Conservation (phyloP, 768 basidiomycete genomes). For the Mycena olivaceomarginata region DNA sequence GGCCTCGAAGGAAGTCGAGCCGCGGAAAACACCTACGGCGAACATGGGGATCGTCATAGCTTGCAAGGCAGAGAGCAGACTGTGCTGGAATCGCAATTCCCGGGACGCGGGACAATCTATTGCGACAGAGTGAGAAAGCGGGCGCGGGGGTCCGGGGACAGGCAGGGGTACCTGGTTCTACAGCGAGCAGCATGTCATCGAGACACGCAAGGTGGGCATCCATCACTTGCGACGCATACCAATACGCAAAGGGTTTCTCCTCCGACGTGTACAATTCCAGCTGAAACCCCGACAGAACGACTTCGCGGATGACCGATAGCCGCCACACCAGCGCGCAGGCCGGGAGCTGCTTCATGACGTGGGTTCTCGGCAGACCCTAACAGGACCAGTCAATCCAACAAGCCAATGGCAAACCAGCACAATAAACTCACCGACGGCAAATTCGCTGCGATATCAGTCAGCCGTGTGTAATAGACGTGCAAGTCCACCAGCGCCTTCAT, state of each 20-base stretch:
- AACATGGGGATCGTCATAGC: conserved; percentile 73
- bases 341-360: conserved; percentile 65
- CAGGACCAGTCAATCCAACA: not conserved
- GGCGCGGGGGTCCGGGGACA: conserved; percentile 1
- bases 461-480: conserved; percentile 76
- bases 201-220: conserved; percentile 74
- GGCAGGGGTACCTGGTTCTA: conserved; percentile 60
- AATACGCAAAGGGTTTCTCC: conserved; percentile 86
- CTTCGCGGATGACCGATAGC: conserved; percentile 76
- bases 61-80: conserved; percentile 76
- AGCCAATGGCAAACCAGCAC: not conserved
- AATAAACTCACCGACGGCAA: conserved; percentile 20
- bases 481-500: conserved; percentile 79
- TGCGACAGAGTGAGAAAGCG: not conserved
- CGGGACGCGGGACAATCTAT: conserved; percentile 61
- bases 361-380: conserved; percentile 55
- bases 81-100: conserved; percentile 71
- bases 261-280: conserved; percentile 81
- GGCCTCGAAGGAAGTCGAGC: conserved; percentile 1
- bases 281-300: conserved; percentile 86
- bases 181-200: conserved; percentile 64
- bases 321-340: conserved; percentile 75
- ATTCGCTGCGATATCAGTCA: conserved; percentile 53
- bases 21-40: conserved; percentile 60
- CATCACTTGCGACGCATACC: conserved; percentile 78